Percentiles rank a stretch among this genome's conserved stretches.
phyloP scores from a whole-genome alignment of 2,329 filamentous ascomycete species.

The Ophiostoma angusticollis region DNA sequence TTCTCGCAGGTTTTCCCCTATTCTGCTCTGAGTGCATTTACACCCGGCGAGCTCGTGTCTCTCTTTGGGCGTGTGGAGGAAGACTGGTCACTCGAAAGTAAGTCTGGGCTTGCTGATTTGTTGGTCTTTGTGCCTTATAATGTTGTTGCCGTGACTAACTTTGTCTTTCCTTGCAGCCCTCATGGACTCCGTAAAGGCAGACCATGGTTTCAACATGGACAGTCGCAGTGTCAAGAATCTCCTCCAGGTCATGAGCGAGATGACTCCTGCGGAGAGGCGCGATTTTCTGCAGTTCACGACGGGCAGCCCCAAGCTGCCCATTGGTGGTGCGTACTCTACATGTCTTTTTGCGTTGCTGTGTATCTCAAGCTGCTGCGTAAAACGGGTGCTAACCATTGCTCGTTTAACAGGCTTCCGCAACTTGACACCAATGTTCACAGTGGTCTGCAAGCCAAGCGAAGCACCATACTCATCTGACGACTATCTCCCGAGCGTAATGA shows the following conservation, averaged over 20 bases:
- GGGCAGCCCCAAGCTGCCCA: conserved; percentile 93
- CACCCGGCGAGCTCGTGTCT: conserved; percentile 86
- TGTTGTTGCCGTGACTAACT: neutral
- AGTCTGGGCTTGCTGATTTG: conserved; percentile 25
- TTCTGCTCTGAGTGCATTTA: conserved; percentile 82
- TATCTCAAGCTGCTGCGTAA: conserved; percentile 4
- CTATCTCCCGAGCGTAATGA: conserved; percentile 99
- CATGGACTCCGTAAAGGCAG: conserved; percentile 96
- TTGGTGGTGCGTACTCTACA: conserved; percentile 59
- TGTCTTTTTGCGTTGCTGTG: neutral
- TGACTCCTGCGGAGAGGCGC: conserved; percentile 60
- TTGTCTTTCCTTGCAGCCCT: conserved; percentile 44
- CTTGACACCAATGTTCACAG: conserved; percentile 95
- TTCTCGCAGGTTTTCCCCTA: conserved; percentile 97
- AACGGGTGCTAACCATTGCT: conserved; percentile 20
- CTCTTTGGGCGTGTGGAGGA: conserved; percentile 87
- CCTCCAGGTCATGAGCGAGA: conserved; percentile 86
- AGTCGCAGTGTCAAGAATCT: conserved; percentile 90
- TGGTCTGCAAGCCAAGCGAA: conserved; percentile 97
- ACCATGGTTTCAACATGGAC: conserved; percentile 97
- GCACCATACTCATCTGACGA: conserved; percentile 87
- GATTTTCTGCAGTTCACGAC: conserved; percentile 98
- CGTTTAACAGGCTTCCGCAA: conserved; percentile 69
- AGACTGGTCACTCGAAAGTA: conserved; percentile 96
- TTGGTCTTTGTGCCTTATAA: neutral